Evolutionary conservation across 1,284 basidiomycete species (phyloP), one percentile per base, ranked within the genome.

Genomic region (Somion occarium): DNA sequence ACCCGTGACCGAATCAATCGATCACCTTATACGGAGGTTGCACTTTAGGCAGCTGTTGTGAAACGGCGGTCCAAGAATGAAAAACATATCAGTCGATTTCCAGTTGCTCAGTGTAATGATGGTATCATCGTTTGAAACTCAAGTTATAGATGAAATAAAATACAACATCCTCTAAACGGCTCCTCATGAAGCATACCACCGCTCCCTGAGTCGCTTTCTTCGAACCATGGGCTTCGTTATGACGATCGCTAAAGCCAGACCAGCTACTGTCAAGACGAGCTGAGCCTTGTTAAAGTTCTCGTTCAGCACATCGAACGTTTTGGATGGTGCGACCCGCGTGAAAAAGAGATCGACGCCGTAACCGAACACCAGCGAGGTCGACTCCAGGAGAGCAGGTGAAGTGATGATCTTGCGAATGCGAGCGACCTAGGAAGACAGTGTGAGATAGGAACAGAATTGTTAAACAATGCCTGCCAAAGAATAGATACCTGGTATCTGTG

Each of bases 211-310:
- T 56, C 66, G 71, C 64, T 86, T 91, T 64, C 76, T 70, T 59
- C 67, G 66, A 18, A 91, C 86, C 74, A 91, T 85, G 44, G 89
- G 88, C 63, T 80, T 83, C 11, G 88, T 85, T 34, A 95, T 66
- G 18, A 82, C 63, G 53, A 98, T 91, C 2, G 87, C 94, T 2
- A 80, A 65, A 0, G 74, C 75, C 50, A 99, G 68, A 0, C 79
- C 91, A 0, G 72, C 69, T 13, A 97, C 81, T 0, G 94, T 98
- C 41, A 94, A 66, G 54, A 97, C 79, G 25, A 99, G 76, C 69
- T 99, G 96, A 0, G 74, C 73, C 74, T 98, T 98, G 73, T 98
- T 98, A 70, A 99, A 99, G 62, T 78, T 81, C 68, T 91, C 83
- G 64, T 80, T 91, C 12, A 97, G 78, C n/a, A 96, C 83, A 64